Percentiles rank a stretch among this genome's conserved stretches.
Conservation (phyloP, 106 monocot genomes). For the Agapanthus africanus region DNA sequence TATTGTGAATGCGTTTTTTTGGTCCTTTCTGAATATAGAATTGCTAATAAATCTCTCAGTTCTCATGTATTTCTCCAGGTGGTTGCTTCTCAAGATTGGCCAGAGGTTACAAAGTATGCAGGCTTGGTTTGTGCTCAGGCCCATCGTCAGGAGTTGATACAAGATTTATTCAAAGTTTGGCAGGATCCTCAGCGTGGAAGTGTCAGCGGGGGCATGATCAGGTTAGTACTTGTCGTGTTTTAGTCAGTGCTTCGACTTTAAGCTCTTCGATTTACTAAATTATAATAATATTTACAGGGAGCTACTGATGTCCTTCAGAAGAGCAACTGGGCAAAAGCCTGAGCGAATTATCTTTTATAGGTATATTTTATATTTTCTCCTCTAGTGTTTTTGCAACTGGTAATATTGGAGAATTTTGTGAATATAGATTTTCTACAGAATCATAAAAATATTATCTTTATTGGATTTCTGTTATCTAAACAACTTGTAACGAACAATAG, state of each 20-base stretch:
- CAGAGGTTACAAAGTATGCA: constrained; percentile 96
- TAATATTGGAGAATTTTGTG: no score
- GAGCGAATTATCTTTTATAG: constrained; percentile 94
- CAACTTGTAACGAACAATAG: no score
- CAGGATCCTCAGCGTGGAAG: constrained; percentile 64
- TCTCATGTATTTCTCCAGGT: constrained; percentile 31
- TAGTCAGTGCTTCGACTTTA: background rate
- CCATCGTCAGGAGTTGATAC: constrained; percentile 92
- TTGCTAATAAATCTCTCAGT: background rate
- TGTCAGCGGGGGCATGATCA: constrained; percentile 91
- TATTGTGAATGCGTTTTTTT: background rate
- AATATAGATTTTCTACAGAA: no score
- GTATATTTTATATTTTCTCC: constrained; percentile 14
- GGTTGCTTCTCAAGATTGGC: constrained; percentile 99
- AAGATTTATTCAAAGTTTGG: constrained; percentile 75
- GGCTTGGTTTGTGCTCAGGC: constrained; percentile 83
- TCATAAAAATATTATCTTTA: no score
- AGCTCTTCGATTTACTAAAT: background rate
- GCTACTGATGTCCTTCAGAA: constrained; percentile 80
- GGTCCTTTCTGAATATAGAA: background rate
- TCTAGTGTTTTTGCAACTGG: no score
- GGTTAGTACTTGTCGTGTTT: constrained; percentile 21
- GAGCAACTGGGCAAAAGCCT: constrained; percentile 80
- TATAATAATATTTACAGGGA: constrained; percentile 41
- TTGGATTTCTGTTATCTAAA: no score